A percentile compares a stretch with the other conserved stretches of the same genome.
These are phyloP conservation scores for Leccinum arenicola DNA, from an alignment of 768 basidiomycete species.

Conservation along the genomic window DNA sequence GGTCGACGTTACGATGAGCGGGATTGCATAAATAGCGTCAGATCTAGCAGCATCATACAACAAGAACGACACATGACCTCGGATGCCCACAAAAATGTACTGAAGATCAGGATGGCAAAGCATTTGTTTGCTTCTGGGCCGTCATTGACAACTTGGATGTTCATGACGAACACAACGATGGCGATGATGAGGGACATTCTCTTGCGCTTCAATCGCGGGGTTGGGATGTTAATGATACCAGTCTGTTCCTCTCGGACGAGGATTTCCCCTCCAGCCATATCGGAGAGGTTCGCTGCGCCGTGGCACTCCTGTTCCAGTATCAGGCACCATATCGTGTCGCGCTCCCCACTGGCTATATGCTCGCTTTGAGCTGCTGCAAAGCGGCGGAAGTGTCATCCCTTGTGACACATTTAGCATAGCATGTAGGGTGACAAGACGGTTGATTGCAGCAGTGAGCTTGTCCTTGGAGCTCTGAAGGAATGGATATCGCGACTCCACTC, in stretches of 20 bases:
- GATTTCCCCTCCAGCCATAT: conserved; percentile 37
- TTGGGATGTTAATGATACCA: conserved; percentile 44
- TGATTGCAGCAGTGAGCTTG: conserved; percentile 54
- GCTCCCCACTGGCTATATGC: conserved; percentile 94
- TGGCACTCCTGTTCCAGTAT: conserved; percentile 85
- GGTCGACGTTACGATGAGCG: too few relatives aligned
- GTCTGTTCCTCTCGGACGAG: conserved; percentile 42
- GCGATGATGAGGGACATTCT: conserved; percentile 59
- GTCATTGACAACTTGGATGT: conserved; percentile 51
- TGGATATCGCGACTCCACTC: conserved; percentile 35
- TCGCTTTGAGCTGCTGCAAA: conserved; percentile 81
- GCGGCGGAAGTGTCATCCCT: conserved; percentile 67
- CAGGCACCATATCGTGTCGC: conserved; percentile 96
- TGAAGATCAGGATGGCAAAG: conserved; percentile 85
- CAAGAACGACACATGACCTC: conserved; percentile 46
- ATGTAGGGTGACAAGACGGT: conserved; percentile 67
- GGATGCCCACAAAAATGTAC: conserved; percentile 93
- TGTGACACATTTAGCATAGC: conserved; percentile 90
- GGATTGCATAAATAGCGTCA: too few relatives aligned
- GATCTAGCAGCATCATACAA: too few relatives aligned
- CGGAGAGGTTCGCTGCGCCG: conserved; percentile 40
- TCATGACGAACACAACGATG: conserved; percentile 53
- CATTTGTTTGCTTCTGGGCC: conserved; percentile 79
- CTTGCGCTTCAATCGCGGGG: conserved; percentile 64
- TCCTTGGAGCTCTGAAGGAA: conserved; percentile 67